phyloP scores from a whole-genome alignment of 2,329 filamentous ascomycete species.

The Mycosphaerella sp. region DNA sequence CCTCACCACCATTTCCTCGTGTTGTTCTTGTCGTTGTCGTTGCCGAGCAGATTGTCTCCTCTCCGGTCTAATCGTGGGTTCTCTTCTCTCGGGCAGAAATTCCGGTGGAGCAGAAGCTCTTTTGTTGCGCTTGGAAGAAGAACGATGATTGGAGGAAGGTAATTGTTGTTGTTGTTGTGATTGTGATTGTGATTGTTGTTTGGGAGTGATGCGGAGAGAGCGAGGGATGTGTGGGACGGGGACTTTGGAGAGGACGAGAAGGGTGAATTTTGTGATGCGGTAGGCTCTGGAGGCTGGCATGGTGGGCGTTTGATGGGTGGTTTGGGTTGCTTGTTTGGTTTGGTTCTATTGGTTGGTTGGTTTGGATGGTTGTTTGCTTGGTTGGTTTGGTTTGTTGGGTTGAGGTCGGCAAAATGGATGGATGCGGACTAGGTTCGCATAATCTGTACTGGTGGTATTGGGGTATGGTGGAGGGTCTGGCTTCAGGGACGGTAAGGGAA shows the following conservation, averaged over 20 bases:
- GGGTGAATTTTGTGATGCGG: conserved; percentile 3
- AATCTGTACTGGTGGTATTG: no score
- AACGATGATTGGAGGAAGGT: neutral
- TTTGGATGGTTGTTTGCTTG: no score
- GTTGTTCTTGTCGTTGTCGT: no score
- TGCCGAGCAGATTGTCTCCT: neutral
- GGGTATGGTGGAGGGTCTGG: no score
- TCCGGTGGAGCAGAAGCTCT: neutral
- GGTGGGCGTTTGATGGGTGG: no score
- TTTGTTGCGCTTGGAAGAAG: neutral
- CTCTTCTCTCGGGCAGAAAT: neutral
- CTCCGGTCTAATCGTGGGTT: neutral
- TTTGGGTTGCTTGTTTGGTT: no score
- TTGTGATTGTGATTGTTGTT: neutral
- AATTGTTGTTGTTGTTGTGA: neutral
- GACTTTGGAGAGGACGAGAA: conserved; percentile 3
- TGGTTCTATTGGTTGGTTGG: no score
- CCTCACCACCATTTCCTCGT: no score
- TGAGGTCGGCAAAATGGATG: no score
- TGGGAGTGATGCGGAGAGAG: neutral
- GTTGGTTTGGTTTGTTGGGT: no score
- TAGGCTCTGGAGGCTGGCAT: conserved; percentile 3
- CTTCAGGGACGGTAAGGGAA: no score
- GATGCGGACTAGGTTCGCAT: no score
- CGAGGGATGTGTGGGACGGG: neutral